Percentiles rank a stretch among this genome's conserved stretches.
phyloP scores from a whole-genome alignment of 1,284 basidiomycete genomes.

The Rhodotorula sp. region DNA sequence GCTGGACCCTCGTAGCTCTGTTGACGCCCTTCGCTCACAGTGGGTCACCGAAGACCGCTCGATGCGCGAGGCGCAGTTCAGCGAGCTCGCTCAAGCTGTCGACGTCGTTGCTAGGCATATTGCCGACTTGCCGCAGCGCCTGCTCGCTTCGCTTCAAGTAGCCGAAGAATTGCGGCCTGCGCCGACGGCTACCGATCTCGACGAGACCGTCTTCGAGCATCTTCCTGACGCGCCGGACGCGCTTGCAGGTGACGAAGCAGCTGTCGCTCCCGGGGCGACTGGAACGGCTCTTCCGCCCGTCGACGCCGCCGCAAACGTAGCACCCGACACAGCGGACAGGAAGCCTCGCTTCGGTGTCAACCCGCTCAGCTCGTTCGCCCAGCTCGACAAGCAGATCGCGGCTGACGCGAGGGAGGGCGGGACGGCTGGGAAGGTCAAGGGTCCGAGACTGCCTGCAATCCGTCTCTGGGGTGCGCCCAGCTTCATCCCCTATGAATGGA shows the following conservation, averaged over 20 bases:
- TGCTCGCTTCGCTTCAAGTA: conserved; percentile 5
- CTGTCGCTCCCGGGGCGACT: too few relatives aligned
- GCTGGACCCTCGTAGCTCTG: too few relatives aligned
- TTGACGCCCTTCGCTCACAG: not conserved
- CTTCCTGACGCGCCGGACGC: not conserved
- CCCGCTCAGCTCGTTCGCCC: conserved; percentile 27
- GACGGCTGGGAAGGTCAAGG: not conserved
- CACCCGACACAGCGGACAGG: not conserved
- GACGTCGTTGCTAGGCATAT: conserved; percentile 17
- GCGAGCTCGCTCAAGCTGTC: conserved; percentile 7
- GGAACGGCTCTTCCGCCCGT: not conserved
- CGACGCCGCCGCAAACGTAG: not conserved
- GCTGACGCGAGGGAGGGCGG: not conserved
- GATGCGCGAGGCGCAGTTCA: conserved; percentile 16
- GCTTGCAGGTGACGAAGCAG: not conserved
- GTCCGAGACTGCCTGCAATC: conserved; percentile 28
- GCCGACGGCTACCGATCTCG: not conserved
- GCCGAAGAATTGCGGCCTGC: not conserved
- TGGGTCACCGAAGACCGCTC: conserved; percentile 26
- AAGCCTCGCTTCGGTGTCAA: conserved; percentile 10
- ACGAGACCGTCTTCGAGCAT: not conserved
- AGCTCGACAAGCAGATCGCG: conserved; percentile 6
- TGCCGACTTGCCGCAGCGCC: conserved; percentile 11
- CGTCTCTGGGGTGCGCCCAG: conserved; percentile 25
- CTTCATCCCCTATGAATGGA: not conserved